Conservation (phyloP, 2,329 filamentous ascomycete genomes). For the Achaetomium macrosporum region DNA sequence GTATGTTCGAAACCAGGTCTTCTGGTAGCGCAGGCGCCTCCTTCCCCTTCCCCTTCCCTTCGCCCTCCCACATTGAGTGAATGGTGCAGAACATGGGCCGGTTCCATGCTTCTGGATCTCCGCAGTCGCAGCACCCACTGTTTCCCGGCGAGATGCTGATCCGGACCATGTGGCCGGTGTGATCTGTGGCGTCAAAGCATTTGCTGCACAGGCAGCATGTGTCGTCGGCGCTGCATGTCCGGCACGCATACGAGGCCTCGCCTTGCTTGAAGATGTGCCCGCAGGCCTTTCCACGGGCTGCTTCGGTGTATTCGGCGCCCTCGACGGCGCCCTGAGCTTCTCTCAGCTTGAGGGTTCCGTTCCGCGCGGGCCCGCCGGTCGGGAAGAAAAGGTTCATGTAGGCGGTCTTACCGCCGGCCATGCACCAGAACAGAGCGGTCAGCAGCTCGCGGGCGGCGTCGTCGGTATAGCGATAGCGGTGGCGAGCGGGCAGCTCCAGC, state of each 20-base stretch:
- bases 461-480: constrained; percentile 69
- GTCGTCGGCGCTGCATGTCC: constrained; percentile 89
- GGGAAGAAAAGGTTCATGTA: constrained; percentile 80
- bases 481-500: constrained; percentile 66
- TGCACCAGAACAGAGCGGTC: constrained; percentile 76
- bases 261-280: constrained; percentile 95
- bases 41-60: constrained; percentile 57
- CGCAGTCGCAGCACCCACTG: constrained; percentile 95
- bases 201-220: constrained; percentile 91
- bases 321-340: constrained; percentile 89
- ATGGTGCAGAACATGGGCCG: constrained; percentile 87
- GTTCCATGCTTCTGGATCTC: constrained; percentile 91
- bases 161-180: constrained; percentile 85
- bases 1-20: constrained; percentile 70
- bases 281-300: constrained; percentile 85
- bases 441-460: constrained; percentile 67
- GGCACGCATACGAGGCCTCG: constrained; percentile 90
- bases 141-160: constrained; percentile 85
- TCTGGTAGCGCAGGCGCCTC: constrained; percentile 57
- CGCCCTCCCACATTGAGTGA: constrained; percentile 61
- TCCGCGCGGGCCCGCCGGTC: constrained; percentile 57
- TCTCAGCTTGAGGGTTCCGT: constrained; percentile 65
- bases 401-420: constrained; percentile 68
- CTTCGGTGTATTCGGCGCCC: constrained; percentile 89
- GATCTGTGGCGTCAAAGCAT: constrained; percentile 93